Base-by-base conservation (phyloP, 805 yeast species). In the Saturnispora saitoi region DNA sequence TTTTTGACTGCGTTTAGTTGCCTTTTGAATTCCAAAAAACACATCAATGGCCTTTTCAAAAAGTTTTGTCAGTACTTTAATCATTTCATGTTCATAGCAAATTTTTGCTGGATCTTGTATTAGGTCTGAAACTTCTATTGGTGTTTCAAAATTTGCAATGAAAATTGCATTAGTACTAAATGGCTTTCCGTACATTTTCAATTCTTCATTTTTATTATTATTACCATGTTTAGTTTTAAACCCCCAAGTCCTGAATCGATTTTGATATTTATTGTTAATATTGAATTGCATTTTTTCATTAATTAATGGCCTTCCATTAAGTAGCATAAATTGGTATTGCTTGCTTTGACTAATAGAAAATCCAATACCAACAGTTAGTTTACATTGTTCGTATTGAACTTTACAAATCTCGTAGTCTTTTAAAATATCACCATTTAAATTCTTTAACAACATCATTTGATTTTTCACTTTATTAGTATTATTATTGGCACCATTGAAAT, bases 321-420 rank as follows among this genome's bases (percentile, higher is more conserved):
- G 53, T 46, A 67, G 73, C 1, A 78, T 54, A 45, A 67, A 71
- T 54, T 79, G 85, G 48, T 68, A 65, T 1, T 55, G 51, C 39
- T 63, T 69, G 0, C 71, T 57, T 47, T 66, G 66, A 1, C 62
- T 51, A 1, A 75, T 66, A 0, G 47, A 32, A 3, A 54, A 57
- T 0, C 78, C 75, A 10, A 80, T 61, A 0, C 72, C 52, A 3
- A 77, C 76, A 0, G 57, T n/a, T 67, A 56, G 34, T 7, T 51
- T 50, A 42, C 59, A 63, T 1, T 60, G 61, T 6, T 61, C 51
- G 44, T 51, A 65, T 4, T 48, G 39, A 0, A 67, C 67, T 24
- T 58, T 51, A 3, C 69, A 52, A 3, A 54, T 43, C 37, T 70
- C 68, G 47, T 53, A 62, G 3, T 57, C 47, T 1, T 54, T 48